Evolutionary conservation across 2,329 filamentous ascomycete species (phyloP), one percentile per base, ranked within the genome.

Genomic region (Fusarium tuaranense): DNA sequence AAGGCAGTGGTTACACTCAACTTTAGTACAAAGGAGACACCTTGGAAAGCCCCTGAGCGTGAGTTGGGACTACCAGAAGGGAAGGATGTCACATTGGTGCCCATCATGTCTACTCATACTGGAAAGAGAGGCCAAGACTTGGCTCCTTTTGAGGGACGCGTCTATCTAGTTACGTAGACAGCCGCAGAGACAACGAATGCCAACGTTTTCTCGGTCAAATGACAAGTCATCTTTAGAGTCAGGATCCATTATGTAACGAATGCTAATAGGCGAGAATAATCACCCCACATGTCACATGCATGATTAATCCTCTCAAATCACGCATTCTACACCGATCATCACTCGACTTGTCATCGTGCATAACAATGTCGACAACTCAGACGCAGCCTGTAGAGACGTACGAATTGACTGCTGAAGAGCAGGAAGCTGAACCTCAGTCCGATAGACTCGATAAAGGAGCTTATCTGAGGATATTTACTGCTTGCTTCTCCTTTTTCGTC

Each of bases 401-500:
- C 27, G 30, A 57, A 36, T 30, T 57, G 7, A 16, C 53, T 20
- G 13, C 30, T 20, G 20, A 22, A 10, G 53, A 36, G 22, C 44
- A 48, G 25, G 44, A 48, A 22, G 16, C 13, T 48, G 44, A 48
- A 4, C 44, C 22, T 27, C 12, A 48, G 8, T 8, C 51, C 30
- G 51, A 32, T 7, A 7, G 27, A 7, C 53, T 57, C 1, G 32
- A 57, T 20, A 57, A 41, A n/a, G 53, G 53, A 36, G 32, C 53
- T 8, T 57, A 57, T 22, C 67, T 88, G 44, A 90, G 89, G 77
- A 79, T 92, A 7, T 66, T 87, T 62, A 87, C 87, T 39, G 86
- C 88, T 6, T 87, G 87, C 4, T 87, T 91, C 72, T 90, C 89
- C 0, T 92, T 92, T 82, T 91, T 92, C 78, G 88, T 90, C 44